Conservation (phyloP, 179 eudicot genomes). For the Beta lomatogona region DNA sequence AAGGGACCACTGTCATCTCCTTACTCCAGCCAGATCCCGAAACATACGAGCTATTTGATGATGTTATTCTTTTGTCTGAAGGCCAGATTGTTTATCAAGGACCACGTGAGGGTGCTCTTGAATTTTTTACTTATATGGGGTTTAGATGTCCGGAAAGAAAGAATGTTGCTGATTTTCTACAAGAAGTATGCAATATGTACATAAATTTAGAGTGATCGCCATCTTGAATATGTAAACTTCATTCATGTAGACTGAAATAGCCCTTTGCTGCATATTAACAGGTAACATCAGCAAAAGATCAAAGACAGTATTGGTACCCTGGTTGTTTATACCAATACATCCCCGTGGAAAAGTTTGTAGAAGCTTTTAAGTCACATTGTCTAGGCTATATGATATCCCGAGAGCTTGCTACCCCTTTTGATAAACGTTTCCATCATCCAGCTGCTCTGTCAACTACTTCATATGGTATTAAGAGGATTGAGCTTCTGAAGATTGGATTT, state of each 20-base stretch:
- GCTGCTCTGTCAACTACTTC: slow-evolving; percentile 60
- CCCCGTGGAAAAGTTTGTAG: slow-evolving; percentile 65
- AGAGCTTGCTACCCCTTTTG: slow-evolving; percentile 63
- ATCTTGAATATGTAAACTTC: neutral
- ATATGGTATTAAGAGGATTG: slow-evolving; percentile 55
- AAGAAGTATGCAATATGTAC: slow-evolving; percentile 55
- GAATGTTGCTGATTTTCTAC: slow-evolving; percentile 78
- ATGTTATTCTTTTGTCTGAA: slow-evolving; percentile 63
- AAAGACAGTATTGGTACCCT: slow-evolving; percentile 64
- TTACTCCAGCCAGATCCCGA: slow-evolving; percentile 83
- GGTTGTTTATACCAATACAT: slow-evolving; percentile 53
- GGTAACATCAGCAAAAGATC: slow-evolving; percentile 77
- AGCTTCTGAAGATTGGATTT: slow-evolving; percentile 71
- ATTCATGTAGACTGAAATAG: neutral
- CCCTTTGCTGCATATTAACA: slow-evolving; percentile 29
- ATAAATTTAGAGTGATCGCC: neutral
- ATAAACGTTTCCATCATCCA: slow-evolving; percentile 58
- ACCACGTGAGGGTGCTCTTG: slow-evolving; percentile 58
- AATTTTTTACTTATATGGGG: slow-evolving; percentile 70
- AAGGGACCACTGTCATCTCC: slow-evolving; percentile 65
- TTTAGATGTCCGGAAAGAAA: slow-evolving; percentile 79
- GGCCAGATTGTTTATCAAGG: slow-evolving; percentile 90
- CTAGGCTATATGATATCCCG: slow-evolving; percentile 50
- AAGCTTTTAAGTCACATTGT: slow-evolving; percentile 58
- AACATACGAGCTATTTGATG: slow-evolving; percentile 71